These are phyloP conservation scores for Caryopteris hybrid DNA, from an alignment of 305 asterid genomes.

Conservation along the genomic window DNA sequence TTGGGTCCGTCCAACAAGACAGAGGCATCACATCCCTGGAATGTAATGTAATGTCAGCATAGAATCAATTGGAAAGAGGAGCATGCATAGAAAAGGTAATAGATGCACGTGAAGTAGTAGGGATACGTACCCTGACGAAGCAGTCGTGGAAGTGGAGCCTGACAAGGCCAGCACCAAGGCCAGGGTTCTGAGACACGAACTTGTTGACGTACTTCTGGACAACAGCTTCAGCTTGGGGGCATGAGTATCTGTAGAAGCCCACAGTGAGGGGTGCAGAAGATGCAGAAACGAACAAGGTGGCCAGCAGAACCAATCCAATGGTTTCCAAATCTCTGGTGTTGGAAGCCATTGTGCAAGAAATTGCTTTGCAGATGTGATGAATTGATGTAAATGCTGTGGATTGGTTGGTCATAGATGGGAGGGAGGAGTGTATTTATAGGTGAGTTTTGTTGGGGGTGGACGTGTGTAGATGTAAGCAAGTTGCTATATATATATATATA, in stretches of 20 bases:
- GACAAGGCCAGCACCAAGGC: conserved; percentile 45
- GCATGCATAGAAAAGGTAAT: not conserved
- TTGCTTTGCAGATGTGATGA: no score
- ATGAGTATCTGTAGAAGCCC: conserved; percentile 32
- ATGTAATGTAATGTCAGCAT: not conserved
- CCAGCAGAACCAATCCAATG: conserved; percentile 15
- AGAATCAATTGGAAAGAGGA: not conserved
- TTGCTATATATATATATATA: no score
- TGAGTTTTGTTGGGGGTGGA: not conserved
- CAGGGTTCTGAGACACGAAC: conserved; percentile 29
- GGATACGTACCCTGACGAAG: conserved; percentile 36
- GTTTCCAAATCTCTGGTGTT: no score
- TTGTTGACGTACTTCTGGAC: conserved; percentile 33
- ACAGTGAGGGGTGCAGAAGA: conserved; percentile 18
- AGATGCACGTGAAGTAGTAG: not conserved
- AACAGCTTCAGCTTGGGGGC: conserved; percentile 41
- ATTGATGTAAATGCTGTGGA: not conserved
- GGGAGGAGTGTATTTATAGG: not conserved
- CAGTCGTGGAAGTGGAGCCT: no score
- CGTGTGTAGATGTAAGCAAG: conserved; percentile 31
- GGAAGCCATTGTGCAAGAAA: no score
- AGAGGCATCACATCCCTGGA: conserved; percentile 54
- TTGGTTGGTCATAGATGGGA: not conserved
- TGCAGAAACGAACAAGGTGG: not conserved
- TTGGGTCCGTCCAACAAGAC: conserved; percentile 41